phyloP scores from a whole-genome alignment of 2,329 filamentous ascomycete genomes.

The Plenodomus biglobosus region DNA sequence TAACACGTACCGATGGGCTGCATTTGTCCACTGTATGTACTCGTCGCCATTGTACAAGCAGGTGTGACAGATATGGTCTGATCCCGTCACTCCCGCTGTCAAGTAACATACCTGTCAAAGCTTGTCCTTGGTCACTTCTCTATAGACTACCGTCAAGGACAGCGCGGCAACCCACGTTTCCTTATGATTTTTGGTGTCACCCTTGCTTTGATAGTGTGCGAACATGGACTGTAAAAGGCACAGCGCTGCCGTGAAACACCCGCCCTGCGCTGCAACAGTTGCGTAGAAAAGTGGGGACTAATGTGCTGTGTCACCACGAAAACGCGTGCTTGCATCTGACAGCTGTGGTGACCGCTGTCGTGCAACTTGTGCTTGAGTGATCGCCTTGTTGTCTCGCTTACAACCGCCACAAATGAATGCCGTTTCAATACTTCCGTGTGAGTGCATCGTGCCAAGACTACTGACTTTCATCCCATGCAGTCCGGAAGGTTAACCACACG shows the following conservation, averaged over 20 bases:
- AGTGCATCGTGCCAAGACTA: too few species aligned
- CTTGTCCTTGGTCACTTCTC: constrained; percentile 29
- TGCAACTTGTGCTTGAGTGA: constrained; percentile 5
- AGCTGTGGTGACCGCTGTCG: constrained; percentile 15
- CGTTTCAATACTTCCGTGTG: background rate
- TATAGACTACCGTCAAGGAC: constrained; percentile 23
- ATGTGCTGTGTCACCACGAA: constrained; percentile 27
- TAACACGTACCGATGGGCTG: constrained; percentile 26
- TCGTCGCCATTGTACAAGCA: background rate
- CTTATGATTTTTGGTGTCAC: constrained; percentile 19
- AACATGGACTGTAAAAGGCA: constrained; percentile 23
- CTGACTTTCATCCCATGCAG: too few species aligned
- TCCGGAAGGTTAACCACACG: background rate
- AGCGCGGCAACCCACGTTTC: constrained; percentile 37
- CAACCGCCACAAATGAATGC: constrained; percentile 4
- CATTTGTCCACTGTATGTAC: constrained; percentile 10
- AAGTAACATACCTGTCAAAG: constrained; percentile 38
- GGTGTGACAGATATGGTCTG: constrained; percentile 31
- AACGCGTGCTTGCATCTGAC: constrained; percentile 36
- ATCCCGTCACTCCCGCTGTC: constrained; percentile 35
- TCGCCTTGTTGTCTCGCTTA: background rate
- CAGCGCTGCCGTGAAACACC: constrained; percentile 30
- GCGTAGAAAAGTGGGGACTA: constrained; percentile 25
- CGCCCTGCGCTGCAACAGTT: constrained; percentile 39
- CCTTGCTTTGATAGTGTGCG: constrained; percentile 17